Evolutionary conservation across 176 grass and related monocot species (phyloP).

Genomic region (Oryza officinalis): DNA sequence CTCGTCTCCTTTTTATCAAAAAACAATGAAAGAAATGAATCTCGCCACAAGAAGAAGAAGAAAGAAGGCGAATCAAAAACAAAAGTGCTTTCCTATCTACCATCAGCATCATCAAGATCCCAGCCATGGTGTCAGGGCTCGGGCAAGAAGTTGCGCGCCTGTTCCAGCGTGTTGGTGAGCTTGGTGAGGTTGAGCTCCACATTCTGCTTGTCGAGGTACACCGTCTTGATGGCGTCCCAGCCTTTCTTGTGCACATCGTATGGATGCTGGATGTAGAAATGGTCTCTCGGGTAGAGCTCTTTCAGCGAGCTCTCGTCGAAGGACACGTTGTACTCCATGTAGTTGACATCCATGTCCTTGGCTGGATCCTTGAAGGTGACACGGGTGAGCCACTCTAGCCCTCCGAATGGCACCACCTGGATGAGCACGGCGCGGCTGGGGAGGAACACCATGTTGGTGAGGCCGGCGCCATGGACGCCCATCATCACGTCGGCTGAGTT

Average conservation of each 20-base stretch:
- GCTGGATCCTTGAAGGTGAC: slow-evolving; percentile 55
- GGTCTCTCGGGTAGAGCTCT: slow-evolving; percentile 53
- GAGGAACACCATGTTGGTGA: slow-evolving; percentile 73
- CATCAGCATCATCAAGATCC: not conserved
- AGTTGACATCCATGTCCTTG: slow-evolving; percentile 48
- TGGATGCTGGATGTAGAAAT: slow-evolving; percentile 62
- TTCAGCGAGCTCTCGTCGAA: slow-evolving; percentile 67
- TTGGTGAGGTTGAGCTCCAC: slow-evolving; percentile 56
- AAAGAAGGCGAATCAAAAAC: not conserved
- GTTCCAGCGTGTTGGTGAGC: slow-evolving; percentile 42
- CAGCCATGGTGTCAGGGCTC: not conserved
- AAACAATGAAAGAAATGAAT: slow-evolving; percentile 45
- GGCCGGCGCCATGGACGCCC: slow-evolving; percentile 72
- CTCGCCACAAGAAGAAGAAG: slow-evolving; percentile 2
- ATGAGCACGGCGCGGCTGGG: slow-evolving; percentile 64
- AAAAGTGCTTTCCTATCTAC: slow-evolving; percentile 29
- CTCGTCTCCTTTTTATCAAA: slow-evolving; percentile 14
- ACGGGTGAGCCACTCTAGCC: slow-evolving; percentile 44
- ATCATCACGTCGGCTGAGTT: slow-evolving; percentile 79
- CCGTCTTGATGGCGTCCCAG: slow-evolving; percentile 43
- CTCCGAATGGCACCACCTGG: slow-evolving; percentile 68
- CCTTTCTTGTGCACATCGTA: slow-evolving; percentile 56
- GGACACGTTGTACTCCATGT: slow-evolving; percentile 76
- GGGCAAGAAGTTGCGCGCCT: slow-evolving; percentile 38
- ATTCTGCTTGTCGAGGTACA: slow-evolving; percentile 68